Percentiles rank a stretch among this genome's conserved stretches.
phyloP scores from a whole-genome alignment of 2,329 filamentous ascomycete species.

The Thielaviopsis populi region DNA sequence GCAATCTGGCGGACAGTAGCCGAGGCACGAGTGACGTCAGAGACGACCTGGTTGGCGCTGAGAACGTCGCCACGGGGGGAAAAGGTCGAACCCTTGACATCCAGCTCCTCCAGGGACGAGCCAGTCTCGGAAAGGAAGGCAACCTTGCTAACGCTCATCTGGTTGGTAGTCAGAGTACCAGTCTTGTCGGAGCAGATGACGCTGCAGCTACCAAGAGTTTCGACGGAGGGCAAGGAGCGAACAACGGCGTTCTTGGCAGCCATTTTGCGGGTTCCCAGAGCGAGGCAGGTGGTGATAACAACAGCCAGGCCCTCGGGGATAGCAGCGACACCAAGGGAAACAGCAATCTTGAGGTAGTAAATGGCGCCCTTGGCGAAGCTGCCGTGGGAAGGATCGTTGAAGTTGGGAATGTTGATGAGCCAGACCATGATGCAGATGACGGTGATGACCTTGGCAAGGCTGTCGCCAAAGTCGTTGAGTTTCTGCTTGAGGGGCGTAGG shows the following conservation, averaged over 20 bases:
- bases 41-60: conserved; percentile 49
- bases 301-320: conserved; percentile 96
- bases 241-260: conserved; percentile 96
- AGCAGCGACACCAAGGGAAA: conserved; percentile 91
- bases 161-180: conserved; percentile 92
- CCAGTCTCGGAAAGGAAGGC: conserved; percentile 67
- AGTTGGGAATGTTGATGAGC: conserved; percentile 97
- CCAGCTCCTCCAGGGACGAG: conserved; percentile 63
- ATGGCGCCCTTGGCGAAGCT: conserved; percentile 94
- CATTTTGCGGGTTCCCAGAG: conserved; percentile 95
- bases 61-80: conserved; percentile 64
- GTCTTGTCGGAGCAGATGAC: conserved; percentile 99
- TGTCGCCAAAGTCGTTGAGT: conserved; percentile 94
- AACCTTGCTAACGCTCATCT: conserved; percentile 95
- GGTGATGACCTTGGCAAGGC: conserved; percentile 92
- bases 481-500: conserved; percentile 97
- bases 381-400: conserved; percentile 85
- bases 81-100: conserved; percentile 88
- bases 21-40: conserved; percentile 55
- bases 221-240: conserved; percentile 86
- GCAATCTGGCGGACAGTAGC: conserved; percentile 65
- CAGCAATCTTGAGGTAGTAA: conserved; percentile 98
- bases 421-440: conserved; percentile 93
- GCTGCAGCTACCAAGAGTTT: conserved; percentile 96
- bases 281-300: conserved; percentile 96